A percentile compares a stretch with the other conserved stretches of the same genome.
Evolutionary conservation across 2,329 filamentous ascomycete genomes (phyloP).

Genomic region (Aspergillus uvarum): DNA sequence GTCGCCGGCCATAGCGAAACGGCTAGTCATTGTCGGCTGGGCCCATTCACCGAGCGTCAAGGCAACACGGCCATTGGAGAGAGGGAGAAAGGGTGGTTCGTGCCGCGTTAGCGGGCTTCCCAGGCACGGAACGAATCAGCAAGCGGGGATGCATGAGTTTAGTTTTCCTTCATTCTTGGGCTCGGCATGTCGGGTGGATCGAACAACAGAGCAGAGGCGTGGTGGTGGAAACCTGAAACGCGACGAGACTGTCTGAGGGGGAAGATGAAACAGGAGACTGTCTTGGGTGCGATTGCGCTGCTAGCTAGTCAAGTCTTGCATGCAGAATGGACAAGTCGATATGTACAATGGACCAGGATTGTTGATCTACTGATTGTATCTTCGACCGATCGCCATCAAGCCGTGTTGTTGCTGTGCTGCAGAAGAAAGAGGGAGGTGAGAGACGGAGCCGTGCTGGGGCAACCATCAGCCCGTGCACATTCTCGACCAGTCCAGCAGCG

Average conservation of each 20-base stretch:
- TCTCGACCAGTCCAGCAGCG: conserved; percentile 6
- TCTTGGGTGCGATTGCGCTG: background rate
- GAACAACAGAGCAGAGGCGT: conserved; percentile 8
- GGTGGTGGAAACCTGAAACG: conserved; percentile 17
- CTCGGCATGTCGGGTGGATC: conserved; percentile 17
- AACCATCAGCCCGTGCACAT: conserved; percentile 11
- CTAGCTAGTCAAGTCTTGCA: background rate
- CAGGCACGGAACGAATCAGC: conserved; percentile 15
- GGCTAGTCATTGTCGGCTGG: conserved; percentile 3
- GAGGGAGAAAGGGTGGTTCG: background rate
- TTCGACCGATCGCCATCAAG: background rate
- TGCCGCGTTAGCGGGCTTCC: background rate
- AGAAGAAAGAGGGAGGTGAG: background rate
- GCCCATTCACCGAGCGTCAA: conserved; percentile 10
- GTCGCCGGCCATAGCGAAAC: conserved; percentile 1
- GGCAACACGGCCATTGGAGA: conserved; percentile 2
- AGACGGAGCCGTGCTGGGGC: background rate
- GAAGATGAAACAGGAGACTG: conserved; percentile 20
- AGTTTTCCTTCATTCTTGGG: conserved; percentile 18
- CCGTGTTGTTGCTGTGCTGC: background rate
- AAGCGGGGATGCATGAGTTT: background rate
- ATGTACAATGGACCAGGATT: background rate
- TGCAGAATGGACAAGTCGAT: background rate
- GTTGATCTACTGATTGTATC: background rate
- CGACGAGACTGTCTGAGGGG: conserved; percentile 9